Conservation (phyloP, 768 basidiomycete species). For the Kwoniella sp. region DNA sequence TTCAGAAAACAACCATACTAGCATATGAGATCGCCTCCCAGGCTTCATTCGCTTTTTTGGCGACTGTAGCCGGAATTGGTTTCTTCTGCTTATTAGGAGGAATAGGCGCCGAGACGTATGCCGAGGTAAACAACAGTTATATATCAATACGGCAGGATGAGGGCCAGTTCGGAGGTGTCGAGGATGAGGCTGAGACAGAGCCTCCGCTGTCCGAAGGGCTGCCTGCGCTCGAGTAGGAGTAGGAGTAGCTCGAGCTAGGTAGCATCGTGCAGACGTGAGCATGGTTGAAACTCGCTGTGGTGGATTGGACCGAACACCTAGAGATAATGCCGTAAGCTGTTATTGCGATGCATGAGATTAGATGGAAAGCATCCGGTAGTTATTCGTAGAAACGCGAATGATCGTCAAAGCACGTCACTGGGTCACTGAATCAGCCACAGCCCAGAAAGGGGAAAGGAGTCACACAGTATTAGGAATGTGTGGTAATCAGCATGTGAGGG, state of each 20-base stretch:
- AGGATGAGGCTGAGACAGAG: neutral
- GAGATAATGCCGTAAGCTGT: neutral
- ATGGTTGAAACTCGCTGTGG: too few relatives aligned
- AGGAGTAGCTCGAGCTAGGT: too few relatives aligned
- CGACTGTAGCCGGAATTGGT: constrained; percentile 17
- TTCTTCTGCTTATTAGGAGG: constrained; percentile 5
- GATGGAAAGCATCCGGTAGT: too few relatives aligned
- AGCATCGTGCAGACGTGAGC: too few relatives aligned
- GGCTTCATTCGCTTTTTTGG: constrained; percentile 21
- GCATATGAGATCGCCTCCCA: constrained; percentile 19
- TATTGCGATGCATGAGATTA: neutral
- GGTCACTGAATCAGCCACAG: neutral
- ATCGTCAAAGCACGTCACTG: constrained; percentile 22
- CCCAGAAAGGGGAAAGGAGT: too few relatives aligned
- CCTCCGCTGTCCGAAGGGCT: neutral
- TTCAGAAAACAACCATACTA: constrained; percentile 5
- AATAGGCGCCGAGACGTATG: constrained; percentile 5
- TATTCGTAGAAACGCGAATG: constrained; percentile 6
- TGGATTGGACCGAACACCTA: too few relatives aligned
- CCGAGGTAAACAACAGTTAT: neutral
- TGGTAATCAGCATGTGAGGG: neutral
- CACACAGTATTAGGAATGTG: too few relatives aligned
- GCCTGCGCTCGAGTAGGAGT: constrained; percentile 4
- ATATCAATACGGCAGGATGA: constrained; percentile 8
- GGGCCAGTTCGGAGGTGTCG: neutral